Conservation (phyloP, 208 protist species). For the Crithidia brevicula region DNA sequence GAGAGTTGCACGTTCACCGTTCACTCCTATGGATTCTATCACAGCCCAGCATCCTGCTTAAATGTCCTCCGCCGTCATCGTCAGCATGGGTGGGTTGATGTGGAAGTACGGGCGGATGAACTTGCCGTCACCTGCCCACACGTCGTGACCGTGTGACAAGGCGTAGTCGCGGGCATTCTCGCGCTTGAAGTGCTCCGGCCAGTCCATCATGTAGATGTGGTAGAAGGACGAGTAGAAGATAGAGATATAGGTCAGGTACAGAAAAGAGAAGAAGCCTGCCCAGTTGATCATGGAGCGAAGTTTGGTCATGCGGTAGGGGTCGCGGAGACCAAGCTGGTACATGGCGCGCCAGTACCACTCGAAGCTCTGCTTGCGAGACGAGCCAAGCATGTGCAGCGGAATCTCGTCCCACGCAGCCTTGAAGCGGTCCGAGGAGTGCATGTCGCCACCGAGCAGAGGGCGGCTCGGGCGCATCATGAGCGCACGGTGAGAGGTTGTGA, state of each 20-base stretch:
- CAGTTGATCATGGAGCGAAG: slow-evolving; percentile 72
- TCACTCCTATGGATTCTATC: background rate
- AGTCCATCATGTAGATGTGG: slow-evolving; percentile 76
- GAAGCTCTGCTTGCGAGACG: slow-evolving; percentile 68
- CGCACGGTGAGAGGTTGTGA: slow-evolving; percentile 77
- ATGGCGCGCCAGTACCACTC: slow-evolving; percentile 85
- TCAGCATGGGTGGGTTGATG: slow-evolving; percentile 89
- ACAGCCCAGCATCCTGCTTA: slow-evolving; percentile 24
- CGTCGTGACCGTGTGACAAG: slow-evolving; percentile 70
- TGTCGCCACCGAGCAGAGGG: slow-evolving; percentile 74
- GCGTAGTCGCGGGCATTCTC: slow-evolving; percentile 82
- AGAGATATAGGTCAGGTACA: slow-evolving; percentile 79
- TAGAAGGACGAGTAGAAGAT: slow-evolving; percentile 79
- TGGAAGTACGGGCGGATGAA: slow-evolving; percentile 90
- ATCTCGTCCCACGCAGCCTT: slow-evolving; percentile 89
- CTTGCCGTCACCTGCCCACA: slow-evolving; percentile 86
- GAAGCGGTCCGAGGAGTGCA: slow-evolving; percentile 81
- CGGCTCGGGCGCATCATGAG: slow-evolving; percentile 72
- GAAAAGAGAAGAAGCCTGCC: slow-evolving; percentile 61
- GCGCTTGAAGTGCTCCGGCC: slow-evolving; percentile 82
- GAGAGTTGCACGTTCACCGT: background rate
- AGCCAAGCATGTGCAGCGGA: slow-evolving; percentile 67
- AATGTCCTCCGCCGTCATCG: slow-evolving; percentile 83
- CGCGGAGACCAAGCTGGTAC: slow-evolving; percentile 81
- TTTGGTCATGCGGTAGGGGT: slow-evolving; percentile 76